These are phyloP conservation scores for Fraxinus excelsior DNA, from an alignment of 257 asterid genomes.

Conservation along the genomic window DNA sequence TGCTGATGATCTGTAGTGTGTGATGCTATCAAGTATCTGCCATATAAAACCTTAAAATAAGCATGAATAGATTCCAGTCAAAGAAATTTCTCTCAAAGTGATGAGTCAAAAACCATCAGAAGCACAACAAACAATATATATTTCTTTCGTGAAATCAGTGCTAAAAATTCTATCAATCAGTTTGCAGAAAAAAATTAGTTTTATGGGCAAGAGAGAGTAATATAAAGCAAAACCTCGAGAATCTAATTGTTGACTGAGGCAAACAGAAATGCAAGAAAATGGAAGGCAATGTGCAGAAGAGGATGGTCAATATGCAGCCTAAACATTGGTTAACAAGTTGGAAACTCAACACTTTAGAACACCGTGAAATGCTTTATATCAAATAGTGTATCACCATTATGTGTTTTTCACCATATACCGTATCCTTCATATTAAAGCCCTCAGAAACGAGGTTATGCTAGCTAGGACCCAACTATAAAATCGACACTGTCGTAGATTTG, in stretches of 20 bases:
- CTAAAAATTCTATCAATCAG: neutral
- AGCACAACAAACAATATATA: slow-evolving; percentile 8
- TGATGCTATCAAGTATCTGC: slow-evolving; percentile 89
- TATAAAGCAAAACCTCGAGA: neutral
- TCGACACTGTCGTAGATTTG: neutral
- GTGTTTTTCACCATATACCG: neutral
- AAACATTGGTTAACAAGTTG: neutral
- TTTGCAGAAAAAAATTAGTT: neutral
- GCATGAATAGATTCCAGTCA: neutral
- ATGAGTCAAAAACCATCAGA: neutral
- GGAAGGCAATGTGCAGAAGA: neutral
- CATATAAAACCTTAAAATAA: slow-evolving; percentile 13
- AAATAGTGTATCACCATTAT: neutral
- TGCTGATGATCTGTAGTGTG: slow-evolving; percentile 89
- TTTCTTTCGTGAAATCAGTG: neutral
- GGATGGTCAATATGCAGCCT: neutral
- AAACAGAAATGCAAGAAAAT: neutral
- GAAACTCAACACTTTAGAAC: neutral
- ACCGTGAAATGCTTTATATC: neutral
- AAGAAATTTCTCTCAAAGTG: neutral
- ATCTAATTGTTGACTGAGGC: neutral
- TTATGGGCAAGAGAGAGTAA: neutral
- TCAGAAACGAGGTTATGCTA: neutral
- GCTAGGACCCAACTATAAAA: neutral
- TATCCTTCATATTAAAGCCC: neutral